Percentiles rank a stretch among this genome's conserved stretches.
phyloP scores from a whole-genome alignment of 805 yeast genomes.

The Starmerella vaccinii region DNA sequence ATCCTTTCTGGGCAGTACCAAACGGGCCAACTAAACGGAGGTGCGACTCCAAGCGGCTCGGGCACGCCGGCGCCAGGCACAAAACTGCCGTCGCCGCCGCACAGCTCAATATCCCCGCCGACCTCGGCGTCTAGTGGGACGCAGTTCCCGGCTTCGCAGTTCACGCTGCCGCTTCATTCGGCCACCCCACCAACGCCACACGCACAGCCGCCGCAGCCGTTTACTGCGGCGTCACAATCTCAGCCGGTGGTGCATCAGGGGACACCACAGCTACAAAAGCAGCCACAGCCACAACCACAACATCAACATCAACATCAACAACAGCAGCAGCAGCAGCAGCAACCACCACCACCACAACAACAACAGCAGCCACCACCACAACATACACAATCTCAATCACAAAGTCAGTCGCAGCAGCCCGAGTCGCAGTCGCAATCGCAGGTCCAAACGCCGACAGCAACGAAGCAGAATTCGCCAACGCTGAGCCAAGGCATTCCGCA shows the following conservation, averaged over 20 bases:
- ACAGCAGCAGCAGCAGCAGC: constrained; percentile 2
- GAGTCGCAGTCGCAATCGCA: constrained; percentile 21
- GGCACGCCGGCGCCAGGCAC: not conserved
- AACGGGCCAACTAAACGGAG: not conserved
- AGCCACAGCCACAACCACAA: constrained; percentile 8
- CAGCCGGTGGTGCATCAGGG: constrained; percentile 1
- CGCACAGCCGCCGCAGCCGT: not conserved
- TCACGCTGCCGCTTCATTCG: not conserved
- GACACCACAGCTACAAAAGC: constrained; percentile 8
- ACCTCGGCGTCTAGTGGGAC: not conserved
- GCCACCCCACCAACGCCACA: not conserved
- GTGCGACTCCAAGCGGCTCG: not conserved
- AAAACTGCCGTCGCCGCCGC: not conserved
- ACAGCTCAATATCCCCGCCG: not conserved
- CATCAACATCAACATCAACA: not conserved
- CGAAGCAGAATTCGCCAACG: constrained; percentile 3
- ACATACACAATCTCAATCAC: constrained; percentile 19
- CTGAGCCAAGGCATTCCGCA: not conserved
- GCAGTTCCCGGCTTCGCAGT: not conserved
- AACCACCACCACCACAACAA: constrained; percentile 2
- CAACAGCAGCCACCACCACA: constrained; percentile 12
- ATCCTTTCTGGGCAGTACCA: not conserved
- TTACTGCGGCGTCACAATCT: not conserved
- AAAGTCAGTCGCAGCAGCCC: too few relatives aligned
- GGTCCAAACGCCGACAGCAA: constrained; percentile 3